Conservation (phyloP, 2,329 filamentous ascomycete species). For the Penicillium crustosum region DNA sequence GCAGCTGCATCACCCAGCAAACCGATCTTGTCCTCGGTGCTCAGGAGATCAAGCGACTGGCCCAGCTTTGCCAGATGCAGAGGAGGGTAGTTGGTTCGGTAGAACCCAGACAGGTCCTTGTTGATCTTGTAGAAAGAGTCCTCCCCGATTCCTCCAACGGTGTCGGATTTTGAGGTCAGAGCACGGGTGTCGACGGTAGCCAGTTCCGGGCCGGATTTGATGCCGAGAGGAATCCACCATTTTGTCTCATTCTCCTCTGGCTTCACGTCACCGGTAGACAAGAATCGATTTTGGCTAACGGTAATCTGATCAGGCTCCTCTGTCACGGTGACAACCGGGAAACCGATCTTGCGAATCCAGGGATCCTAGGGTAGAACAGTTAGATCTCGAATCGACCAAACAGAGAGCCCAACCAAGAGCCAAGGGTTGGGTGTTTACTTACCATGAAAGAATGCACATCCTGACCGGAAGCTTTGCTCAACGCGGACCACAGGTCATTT, state of each 20-base stretch:
- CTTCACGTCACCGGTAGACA: conserved; percentile 87
- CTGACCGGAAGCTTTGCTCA: conserved; percentile 82
- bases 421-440: conserved; percentile 10
- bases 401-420: not conserved
- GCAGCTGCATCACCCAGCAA: conserved; percentile 87
- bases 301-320: conserved; percentile 81
- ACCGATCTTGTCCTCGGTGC: conserved; percentile 86
- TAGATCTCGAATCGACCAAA: conserved; percentile 2
- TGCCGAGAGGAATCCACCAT: conserved; percentile 92
- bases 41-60: conserved; percentile 71
- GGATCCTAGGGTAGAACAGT: conserved; percentile 52
- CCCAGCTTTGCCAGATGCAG: conserved; percentile 77
- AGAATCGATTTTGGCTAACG: conserved; percentile 82
- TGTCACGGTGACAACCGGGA: conserved; percentile 81
- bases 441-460: conserved; percentile 85
- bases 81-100: conserved; percentile 91
- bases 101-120: conserved; percentile 82
- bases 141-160: conserved; percentile 63
- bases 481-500: conserved; percentile 82
- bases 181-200: conserved; percentile 64
- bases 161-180: conserved; percentile 74
- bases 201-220: conserved; percentile 72
- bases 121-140: conserved; percentile 94
- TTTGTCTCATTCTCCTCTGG: conserved; percentile 85
- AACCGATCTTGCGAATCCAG: conserved; percentile 95